Percentiles rank a stretch among this genome's conserved stretches.
phyloP scores from a whole-genome alignment of 768 basidiomycete genomes.

The Asterophora lycoperdoides region DNA sequence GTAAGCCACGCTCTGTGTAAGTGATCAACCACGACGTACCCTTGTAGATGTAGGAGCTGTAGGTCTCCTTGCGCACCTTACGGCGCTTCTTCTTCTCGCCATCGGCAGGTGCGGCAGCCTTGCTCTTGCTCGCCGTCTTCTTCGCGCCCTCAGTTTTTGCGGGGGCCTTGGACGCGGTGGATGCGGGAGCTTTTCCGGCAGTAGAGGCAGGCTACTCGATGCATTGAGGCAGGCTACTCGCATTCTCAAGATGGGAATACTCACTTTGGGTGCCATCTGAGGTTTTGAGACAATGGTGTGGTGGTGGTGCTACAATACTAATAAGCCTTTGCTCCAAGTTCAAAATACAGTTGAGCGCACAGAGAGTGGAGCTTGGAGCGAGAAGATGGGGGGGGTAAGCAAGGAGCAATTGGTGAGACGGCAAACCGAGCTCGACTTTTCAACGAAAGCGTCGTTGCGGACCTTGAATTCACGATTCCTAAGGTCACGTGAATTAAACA shows the following conservation, averaged over 20 bases:
- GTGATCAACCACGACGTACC: slow-evolving; percentile 33
- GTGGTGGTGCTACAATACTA: not conserved
- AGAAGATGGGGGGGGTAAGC: slow-evolving; percentile 23
- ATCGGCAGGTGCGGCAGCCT: slow-evolving; percentile 35
- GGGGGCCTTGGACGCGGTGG: slow-evolving; percentile 51
- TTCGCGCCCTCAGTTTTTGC: slow-evolving; percentile 41
- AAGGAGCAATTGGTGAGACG: slow-evolving; percentile 19
- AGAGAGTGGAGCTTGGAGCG: not conserved
- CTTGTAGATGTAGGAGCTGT: slow-evolving; percentile 84
- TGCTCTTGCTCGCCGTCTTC: slow-evolving; percentile 41
- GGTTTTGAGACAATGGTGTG: not conserved
- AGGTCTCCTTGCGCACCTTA: slow-evolving; percentile 79
- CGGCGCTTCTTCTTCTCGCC: slow-evolving; percentile 79
- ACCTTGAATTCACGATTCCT: slow-evolving; percentile 13
- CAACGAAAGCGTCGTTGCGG: slow-evolving; percentile 13
- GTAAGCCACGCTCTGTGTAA: not conserved
- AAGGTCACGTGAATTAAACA: slow-evolving; percentile 15
- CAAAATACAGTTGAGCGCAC: not conserved
- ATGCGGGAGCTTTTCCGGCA: slow-evolving; percentile 59
- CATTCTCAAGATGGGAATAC: not conserved
- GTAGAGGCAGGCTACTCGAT: slow-evolving; percentile 56
- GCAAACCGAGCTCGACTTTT: slow-evolving; percentile 10
- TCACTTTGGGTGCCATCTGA: slow-evolving; percentile 32
- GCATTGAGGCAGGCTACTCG: not conserved
- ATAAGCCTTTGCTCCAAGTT: not conserved